phyloP scores from a whole-genome alignment of 768 basidiomycete species.

The Paxillus ammoniavirescens region DNA sequence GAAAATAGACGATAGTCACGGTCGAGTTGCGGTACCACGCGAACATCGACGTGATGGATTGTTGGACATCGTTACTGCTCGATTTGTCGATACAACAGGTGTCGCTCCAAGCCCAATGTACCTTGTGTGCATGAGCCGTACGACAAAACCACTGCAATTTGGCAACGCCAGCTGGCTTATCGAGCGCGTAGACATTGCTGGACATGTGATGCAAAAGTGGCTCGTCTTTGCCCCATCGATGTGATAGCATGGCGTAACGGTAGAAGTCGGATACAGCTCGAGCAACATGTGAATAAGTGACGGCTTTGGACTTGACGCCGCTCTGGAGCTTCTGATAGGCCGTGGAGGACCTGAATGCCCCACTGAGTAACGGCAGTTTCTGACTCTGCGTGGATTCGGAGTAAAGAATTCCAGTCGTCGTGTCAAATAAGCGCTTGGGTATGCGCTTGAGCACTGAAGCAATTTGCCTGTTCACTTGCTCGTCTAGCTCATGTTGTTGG shows the following conservation, averaged over 20 bases:
- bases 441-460: neutral
- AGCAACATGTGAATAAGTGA: neutral
- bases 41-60: constrained; percentile 1
- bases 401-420: neutral
- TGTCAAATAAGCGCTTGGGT: neutral
- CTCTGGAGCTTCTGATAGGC: neutral
- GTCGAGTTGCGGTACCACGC: constrained; percentile 1
- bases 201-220: neutral
- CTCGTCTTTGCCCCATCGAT: constrained; percentile 2
- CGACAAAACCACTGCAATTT: constrained; percentile 1
- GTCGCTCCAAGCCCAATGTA: constrained; percentile 2
- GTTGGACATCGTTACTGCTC: constrained; percentile 1
- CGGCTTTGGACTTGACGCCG: neutral
- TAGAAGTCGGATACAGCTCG: neutral
- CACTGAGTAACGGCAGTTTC: neutral
- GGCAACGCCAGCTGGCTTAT: neutral
- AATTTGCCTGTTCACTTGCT: neutral
- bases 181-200: neutral
- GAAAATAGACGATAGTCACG: neutral
- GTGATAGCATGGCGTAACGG: constrained; percentile 1
- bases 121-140: neutral
- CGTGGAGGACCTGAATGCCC: neutral
- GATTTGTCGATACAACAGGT: constrained; percentile 4
- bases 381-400: neutral
- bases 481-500: neutral